Base-by-base conservation (phyloP, 306 rosid genomes). In the Lablab purpureus region DNA sequence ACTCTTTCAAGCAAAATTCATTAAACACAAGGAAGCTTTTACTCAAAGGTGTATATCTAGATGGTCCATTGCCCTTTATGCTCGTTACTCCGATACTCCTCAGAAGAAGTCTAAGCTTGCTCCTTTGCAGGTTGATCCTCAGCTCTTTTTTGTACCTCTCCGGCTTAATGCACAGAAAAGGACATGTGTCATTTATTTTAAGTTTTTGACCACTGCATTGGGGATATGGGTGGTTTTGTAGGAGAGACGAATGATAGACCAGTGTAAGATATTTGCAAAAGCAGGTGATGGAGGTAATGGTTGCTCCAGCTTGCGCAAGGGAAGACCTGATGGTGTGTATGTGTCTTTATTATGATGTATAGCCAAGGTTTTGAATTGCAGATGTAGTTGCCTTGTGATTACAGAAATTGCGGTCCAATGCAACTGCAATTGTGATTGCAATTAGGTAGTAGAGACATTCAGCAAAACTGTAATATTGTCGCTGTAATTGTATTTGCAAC, bases 221-320 rank as follows among this genome's bases (percentile, higher is more conserved):
- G 70, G 74, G 78, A 54, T 73, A 32, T 50, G 69, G 78, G 69
- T 64, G 68, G 10, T 67, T 41, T 70, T 86, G 55, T 78, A 95
- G 98, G 98, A 95, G 87, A 91, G 96, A 82, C 91, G 85, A 87
- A 93, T 91, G 97, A 88, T 90, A 67, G 99, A 95, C 81, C 88
- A 87, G 79, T 74, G 85, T 65, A 91, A 84, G 85, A 76, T 93
- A 79, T 83, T 84, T 83, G 94, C 98, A 51, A 95, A 86, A 85
- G 97, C 88, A 76, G 98, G 99, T 68, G 91, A 86, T 83, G 99
- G 99, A 15, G 99, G 99, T 62, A 83, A 54, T 87, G 99, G 99
- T 55, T 95, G 98, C 82, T 64, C 79, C 73, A 93, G 99, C 86
- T 54, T 76, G 13, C 97, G 80, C 71, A 91, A 67, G 23, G 98